These are phyloP conservation scores for Aspergillus sp. DNA, from an alignment of 2,329 filamentous ascomycete genomes.

Conservation along the genomic window DNA sequence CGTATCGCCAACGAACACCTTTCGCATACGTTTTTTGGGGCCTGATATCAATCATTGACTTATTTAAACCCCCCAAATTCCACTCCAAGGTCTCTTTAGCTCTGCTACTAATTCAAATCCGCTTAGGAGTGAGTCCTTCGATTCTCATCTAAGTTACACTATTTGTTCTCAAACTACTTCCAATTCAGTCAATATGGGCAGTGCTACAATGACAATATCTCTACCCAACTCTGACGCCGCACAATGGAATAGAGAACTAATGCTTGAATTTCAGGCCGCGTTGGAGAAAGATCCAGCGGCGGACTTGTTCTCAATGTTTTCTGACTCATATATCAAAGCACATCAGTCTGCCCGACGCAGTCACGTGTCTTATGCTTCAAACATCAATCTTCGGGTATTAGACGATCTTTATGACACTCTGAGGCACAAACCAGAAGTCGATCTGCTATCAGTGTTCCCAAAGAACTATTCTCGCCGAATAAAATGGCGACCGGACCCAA, in stretches of 20 bases:
- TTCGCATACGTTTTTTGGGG: too few species aligned
- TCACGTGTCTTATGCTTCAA: constrained; percentile 15
- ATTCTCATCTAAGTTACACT: too few species aligned
- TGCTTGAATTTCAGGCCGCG: constrained; percentile 19
- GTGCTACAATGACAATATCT: neutral
- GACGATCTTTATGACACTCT: constrained; percentile 15
- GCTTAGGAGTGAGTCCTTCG: too few species aligned
- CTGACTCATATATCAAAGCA: constrained; percentile 16
- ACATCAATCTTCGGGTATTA: constrained; percentile 18
- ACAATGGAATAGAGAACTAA: constrained; percentile 24
- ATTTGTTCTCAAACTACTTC: too few species aligned
- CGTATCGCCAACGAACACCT: too few species aligned
- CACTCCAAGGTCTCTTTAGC: too few species aligned
- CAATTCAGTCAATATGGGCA: neutral
- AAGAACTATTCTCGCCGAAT: constrained; percentile 21
- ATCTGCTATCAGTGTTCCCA: constrained; percentile 21
- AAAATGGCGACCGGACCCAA: too few species aligned
- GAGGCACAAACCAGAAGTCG: constrained; percentile 17
- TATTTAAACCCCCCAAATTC: too few species aligned
- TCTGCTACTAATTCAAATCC: too few species aligned
- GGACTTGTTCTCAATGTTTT: constrained; percentile 24
- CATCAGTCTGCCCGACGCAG: constrained; percentile 15
- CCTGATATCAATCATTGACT: too few species aligned
- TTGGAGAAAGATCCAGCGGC: constrained; percentile 20
- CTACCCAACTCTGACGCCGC: constrained; percentile 16